Evolutionary conservation across 768 basidiomycete species (phyloP), one percentile per base, ranked within the genome.

Genomic region (Tylopilus vinaceipallidus): DNA sequence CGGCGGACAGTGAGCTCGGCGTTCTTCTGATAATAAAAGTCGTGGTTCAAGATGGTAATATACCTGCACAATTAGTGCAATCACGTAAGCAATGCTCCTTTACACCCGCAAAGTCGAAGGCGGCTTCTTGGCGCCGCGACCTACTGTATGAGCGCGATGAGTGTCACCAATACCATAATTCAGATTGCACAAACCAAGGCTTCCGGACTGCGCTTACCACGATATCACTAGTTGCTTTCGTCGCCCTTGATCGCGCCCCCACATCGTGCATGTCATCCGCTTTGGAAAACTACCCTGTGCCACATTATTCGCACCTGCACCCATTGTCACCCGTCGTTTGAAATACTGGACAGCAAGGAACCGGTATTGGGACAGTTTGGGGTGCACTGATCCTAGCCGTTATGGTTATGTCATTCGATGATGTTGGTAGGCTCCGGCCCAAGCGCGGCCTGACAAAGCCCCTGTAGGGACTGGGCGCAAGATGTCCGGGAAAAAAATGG

Each of bases 241-340:
- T 17, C 19, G 19, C 30, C 11, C 37, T 30, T 50, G 22, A 79
- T 56, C n/a, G n/a, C n/a, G n/a, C n/a, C n/a, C n/a, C n/a, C n/a
- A 50, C 73, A 75, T 19, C 75, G 55, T 7, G 74, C 27, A 76
- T 75, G 42, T 80, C 77, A 53, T 80, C 78, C 11, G 76, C 78
- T 58, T 80, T 74, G 64, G 73, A 81, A 58, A 75, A 67, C 73
- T 73, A 78, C 1, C 77, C 74, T 16, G 69, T 64, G 27, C 73
- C 73, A 13, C 52, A 42, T 33, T 67, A 67, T 44, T 62, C 54
- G 49, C 73, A 67, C 33, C 57, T 57, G 42, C 55, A 56, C 26
- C 62, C 72, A 52, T 75, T 71, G 54, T 72, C 71, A 14, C 61
- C 22, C 64, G 64, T 50, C 63, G 64, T 50, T 66, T 64, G 50